These are phyloP conservation scores for Achlya hypogyna DNA, from an alignment of 352 stramenopile species.

Conservation along the genomic window DNA sequence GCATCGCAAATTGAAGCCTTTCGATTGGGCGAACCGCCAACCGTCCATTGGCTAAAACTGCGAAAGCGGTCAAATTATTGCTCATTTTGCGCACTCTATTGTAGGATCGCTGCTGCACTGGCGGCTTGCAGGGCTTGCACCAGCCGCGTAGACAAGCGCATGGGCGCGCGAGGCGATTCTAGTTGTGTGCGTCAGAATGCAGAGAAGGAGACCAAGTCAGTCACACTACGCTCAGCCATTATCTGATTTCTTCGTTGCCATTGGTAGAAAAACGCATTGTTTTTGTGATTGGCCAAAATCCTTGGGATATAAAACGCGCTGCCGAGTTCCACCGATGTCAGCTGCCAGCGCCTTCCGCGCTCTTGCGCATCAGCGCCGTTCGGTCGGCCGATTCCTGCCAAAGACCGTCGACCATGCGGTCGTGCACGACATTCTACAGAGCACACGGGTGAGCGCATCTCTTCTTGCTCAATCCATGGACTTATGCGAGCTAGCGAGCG, in stretches of 20 bases:
- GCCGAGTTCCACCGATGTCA: background rate
- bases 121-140: too few relatives aligned
- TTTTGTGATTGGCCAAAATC: constrained; percentile 5
- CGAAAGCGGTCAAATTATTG: background rate
- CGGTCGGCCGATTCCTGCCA: background rate
- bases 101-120: too few relatives aligned
- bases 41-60: background rate
- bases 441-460: constrained; percentile 3
- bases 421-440: constrained; percentile 8
- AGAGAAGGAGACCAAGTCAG: too few relatives aligned
- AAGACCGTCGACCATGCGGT: constrained; percentile 6
- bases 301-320: background rate
- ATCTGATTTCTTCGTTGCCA: background rate
- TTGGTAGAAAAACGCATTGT: too few relatives aligned
- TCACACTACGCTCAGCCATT: too few relatives aligned
- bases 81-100: too few relatives aligned
- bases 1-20: background rate
- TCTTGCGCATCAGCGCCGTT: constrained; percentile 15
- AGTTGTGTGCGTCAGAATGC: too few relatives aligned
- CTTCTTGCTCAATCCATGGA: background rate
- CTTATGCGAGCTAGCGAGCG: constrained; percentile 40
- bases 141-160: too few relatives aligned
- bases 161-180: too few relatives aligned
- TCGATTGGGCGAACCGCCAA: too few relatives aligned
- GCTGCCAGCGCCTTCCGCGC: constrained; percentile 9